These are phyloP conservation scores for Gonium pectorale DNA, from an alignment of 139 green algal species.

Conservation along the genomic window DNA sequence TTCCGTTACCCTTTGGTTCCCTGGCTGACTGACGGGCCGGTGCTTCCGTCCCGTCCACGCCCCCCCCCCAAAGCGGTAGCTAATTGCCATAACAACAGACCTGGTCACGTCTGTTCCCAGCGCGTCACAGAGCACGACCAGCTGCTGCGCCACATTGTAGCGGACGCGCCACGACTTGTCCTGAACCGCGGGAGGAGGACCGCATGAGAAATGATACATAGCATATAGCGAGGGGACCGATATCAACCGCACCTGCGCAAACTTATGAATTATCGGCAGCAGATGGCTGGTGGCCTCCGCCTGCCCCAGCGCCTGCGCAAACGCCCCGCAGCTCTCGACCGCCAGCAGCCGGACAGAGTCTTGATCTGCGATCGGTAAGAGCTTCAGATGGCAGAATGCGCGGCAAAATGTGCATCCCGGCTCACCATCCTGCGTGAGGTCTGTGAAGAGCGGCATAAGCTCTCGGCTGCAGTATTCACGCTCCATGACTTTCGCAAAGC, in stretches of 20 bases:
- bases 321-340: constrained; percentile 89
- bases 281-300: constrained; percentile 81
- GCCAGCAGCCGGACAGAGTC: constrained; percentile 97
- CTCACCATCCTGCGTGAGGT: constrained; percentile 92
- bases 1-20: too few relatives aligned
- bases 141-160: constrained; percentile 95
- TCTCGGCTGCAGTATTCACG: constrained; percentile 81
- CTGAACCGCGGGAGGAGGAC: too few relatives aligned
- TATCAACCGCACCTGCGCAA: constrained; percentile 77
- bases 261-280: constrained; percentile 91
- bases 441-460: constrained; percentile 90
- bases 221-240: neutral
- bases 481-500: constrained; percentile 87
- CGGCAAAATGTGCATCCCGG: too few relatives aligned
- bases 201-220: neutral
- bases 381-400: too few relatives aligned
- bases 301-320: constrained; percentile 82
- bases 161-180: constrained; percentile 99
- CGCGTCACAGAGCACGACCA: constrained; percentile 87
- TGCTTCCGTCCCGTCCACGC: too few relatives aligned
- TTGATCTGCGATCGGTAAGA: constrained; percentile 81
- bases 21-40: too few relatives aligned
- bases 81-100: constrained; percentile 25
- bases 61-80: too few relatives aligned
- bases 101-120: constrained; percentile 83